Conservation (phyloP, 2,329 filamentous ascomycete species). For the Pseudophaeomoniella oleicola region DNA sequence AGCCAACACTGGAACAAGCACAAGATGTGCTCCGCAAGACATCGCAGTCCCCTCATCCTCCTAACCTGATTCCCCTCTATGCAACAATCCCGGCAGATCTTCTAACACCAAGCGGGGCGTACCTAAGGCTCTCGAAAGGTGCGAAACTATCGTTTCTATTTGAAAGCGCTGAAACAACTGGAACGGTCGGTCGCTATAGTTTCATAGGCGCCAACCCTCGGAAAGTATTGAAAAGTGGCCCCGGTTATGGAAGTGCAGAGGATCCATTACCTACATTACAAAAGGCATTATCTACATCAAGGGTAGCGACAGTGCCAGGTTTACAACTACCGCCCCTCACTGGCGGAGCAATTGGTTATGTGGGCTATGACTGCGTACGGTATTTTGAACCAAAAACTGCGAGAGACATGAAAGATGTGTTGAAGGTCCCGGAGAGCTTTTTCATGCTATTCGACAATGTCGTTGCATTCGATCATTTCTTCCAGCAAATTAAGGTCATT, state of each 20-base stretch:
- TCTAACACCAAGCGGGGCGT: slow-evolving; percentile 86
- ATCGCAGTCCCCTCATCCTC: slow-evolving; percentile 38
- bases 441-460: slow-evolving; percentile 98
- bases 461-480: slow-evolving; percentile 89
- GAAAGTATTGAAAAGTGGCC: slow-evolving; percentile 75
- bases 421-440: slow-evolving; percentile 79
- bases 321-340: slow-evolving; percentile 73
- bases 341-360: slow-evolving; percentile 88
- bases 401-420: slow-evolving; percentile 71
- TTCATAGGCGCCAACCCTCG: slow-evolving; percentile 72
- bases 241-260: slow-evolving; percentile 67
- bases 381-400: slow-evolving; percentile 98
- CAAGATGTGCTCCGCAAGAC: slow-evolving; percentile 39
- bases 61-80: slow-evolving; percentile 70
- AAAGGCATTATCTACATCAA: slow-evolving; percentile 60
- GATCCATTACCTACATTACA: slow-evolving; percentile 78
- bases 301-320: slow-evolving; percentile 70
- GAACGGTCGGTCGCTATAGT: slow-evolving; percentile 87
- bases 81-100: slow-evolving; percentile 82
- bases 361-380: slow-evolving; percentile 91
- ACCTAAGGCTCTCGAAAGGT: slow-evolving; percentile 48
- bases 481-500: slow-evolving; percentile 80
- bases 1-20: slow-evolving; percentile 48
- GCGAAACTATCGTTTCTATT: slow-evolving; percentile 85
- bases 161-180: slow-evolving; percentile 81